phyloP scores from a whole-genome alignment of 306 rosid genomes.

The Morella rubra region DNA sequence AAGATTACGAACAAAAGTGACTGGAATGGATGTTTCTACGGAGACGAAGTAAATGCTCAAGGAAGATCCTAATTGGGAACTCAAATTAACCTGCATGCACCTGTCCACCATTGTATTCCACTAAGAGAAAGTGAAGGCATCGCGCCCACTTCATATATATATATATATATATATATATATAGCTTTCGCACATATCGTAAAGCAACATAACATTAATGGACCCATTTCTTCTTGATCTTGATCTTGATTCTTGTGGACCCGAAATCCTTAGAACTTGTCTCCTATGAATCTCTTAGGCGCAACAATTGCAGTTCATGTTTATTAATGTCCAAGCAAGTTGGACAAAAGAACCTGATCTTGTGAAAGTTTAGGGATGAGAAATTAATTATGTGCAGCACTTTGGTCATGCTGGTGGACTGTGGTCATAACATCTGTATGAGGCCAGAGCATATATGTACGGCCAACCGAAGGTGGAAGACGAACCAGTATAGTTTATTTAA shows the following conservation, averaged over 20 bases:
- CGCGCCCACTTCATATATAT: neutral
- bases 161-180: no score
- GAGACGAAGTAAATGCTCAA: no score
- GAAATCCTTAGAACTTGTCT: neutral
- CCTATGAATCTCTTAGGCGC: neutral
- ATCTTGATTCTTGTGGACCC: neutral
- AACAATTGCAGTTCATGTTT: neutral
- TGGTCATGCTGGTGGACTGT: no score
- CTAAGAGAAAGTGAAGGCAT: neutral
- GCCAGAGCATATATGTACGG: no score
- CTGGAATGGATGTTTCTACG: no score
- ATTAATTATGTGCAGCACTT: no score
- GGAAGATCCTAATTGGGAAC: neutral
- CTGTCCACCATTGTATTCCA: neutral
- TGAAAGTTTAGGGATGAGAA: neutral
- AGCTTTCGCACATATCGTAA: slow-evolving; percentile 2
- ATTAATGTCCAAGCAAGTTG: neutral
- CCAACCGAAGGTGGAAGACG: no score
- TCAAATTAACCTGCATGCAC: neutral
- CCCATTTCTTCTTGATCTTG: slow-evolving; percentile 12
- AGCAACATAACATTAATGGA: slow-evolving; percentile 18
- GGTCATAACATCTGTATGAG: no score
- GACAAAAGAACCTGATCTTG: neutral
- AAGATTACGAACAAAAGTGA: no score
- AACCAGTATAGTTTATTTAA: no score